Base-by-base conservation (phyloP, 768 basidiomycete genomes). In the Leccinum ochraceum region DNA sequence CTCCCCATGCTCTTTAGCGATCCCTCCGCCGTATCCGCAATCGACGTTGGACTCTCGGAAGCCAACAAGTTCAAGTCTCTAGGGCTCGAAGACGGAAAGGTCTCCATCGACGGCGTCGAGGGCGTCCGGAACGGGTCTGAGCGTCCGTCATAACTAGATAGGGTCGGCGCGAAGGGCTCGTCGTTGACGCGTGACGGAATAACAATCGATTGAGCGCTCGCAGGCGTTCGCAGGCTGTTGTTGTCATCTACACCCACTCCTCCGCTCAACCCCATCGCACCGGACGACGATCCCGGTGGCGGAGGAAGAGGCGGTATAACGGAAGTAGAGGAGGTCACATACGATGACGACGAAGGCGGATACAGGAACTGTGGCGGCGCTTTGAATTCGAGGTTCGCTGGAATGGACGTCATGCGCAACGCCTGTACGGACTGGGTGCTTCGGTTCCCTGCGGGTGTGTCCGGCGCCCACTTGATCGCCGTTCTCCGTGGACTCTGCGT, bases 401-500 rank as follows among this genome's bases (percentile, higher is more conserved):
- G 67, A 26, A 70, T 9, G 17, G 66, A 59, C 14, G 66, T 66
- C 20, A 34, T 55, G 20, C 69, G 69, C 9, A 72, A 62, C 13
- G 66, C 60, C 59, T 86, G 85, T 4, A 69, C 79, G 34, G 80
- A 78, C 34, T 64, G 66, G 26, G 78, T 72, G 24, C 76, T 75
- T 26, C 80, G 81, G 17, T 75, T 78, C 7, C 87, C 86, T 13
- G 86, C 80, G 4, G 82, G 78, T 14, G 80, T 68, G 59, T 92
- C 90, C 67, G 88, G 79, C 32, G 79, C 78, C 48, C 83, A 94
- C 71, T 92, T 93, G 81, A 94, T 86, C 42, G 87, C 83, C 55
- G 85, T 83, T 26, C 75, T 68, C 24, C 74, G 75, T 56, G 72
- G 60, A 69, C 76, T 63, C 69, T 75, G 53, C 54, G 72, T 67